These are phyloP conservation scores for Pestalotiopsis sp. DNA, from an alignment of 2,329 filamentous ascomycete species.

Conservation along the genomic window DNA sequence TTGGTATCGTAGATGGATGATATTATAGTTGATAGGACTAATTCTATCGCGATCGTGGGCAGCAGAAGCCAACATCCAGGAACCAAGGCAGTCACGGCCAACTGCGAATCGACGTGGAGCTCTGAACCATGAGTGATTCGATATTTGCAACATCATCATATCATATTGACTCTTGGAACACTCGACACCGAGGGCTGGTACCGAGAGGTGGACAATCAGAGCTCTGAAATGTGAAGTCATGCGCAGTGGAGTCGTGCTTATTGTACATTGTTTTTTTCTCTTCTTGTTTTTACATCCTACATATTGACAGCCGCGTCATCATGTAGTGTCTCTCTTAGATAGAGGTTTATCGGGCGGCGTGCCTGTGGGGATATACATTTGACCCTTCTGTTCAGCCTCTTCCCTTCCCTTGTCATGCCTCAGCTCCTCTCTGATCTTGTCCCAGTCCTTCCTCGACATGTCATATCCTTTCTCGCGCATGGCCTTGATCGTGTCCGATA, in stretches of 20 bases:
- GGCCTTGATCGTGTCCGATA: constrained; percentile 33
- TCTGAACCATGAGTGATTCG: no score
- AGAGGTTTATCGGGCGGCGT: neutral
- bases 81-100: no score
- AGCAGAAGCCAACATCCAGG: no score
- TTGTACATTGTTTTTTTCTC: neutral
- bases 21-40: no score
- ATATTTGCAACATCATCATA: no score
- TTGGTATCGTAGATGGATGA: no score
- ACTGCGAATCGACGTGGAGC: no score
- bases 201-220: no score
- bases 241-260: neutral
- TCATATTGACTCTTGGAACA: no score
- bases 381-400: constrained; percentile 5
- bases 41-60: no score
- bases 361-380: constrained; percentile 7
- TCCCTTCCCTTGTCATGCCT: neutral
- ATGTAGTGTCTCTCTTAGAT: constrained; percentile 1
- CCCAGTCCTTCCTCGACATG: constrained; percentile 7
- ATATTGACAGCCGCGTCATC: neutral
- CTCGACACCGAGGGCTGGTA: no score
- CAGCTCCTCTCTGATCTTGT: constrained; percentile 26
- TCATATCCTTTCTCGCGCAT: constrained; percentile 12
- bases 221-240: neutral
- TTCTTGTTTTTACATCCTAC: neutral